Percentiles rank a stretch among this genome's conserved stretches.
Evolutionary conservation across 2,329 filamentous ascomycete genomes (phyloP).

Genomic region (Diaporthe sp.): DNA sequence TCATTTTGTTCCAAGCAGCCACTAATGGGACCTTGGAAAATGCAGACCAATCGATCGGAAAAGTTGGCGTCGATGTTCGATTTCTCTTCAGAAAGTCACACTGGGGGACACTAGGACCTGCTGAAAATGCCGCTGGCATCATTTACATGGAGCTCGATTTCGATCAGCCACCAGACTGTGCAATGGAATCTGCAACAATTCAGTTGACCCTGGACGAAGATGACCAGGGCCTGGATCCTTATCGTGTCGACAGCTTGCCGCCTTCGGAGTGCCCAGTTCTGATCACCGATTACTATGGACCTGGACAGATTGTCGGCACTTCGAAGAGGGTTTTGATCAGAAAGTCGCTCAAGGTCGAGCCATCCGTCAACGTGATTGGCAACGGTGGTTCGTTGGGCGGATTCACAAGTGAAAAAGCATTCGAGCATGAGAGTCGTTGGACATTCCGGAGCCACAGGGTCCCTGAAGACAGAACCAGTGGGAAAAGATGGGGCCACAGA

Average conservation of each 20-base stretch:
- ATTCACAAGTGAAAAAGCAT: constrained; percentile 30
- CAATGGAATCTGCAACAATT: constrained; percentile 39
- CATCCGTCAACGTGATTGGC: background rate
- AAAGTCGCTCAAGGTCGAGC: background rate
- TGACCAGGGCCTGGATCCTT: constrained; percentile 38
- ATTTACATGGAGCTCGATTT: constrained; percentile 44
- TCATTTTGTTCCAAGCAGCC: no score
- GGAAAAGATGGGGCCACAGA: constrained; percentile 36
- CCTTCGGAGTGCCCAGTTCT: background rate
- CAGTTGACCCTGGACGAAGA: constrained; percentile 42
- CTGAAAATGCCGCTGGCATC: constrained; percentile 39
- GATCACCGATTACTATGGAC: constrained; percentile 12
- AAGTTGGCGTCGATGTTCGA: background rate
- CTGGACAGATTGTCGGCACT: background rate
- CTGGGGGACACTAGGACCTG: constrained; percentile 40
- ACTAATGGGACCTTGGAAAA: background rate
- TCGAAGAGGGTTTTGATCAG: background rate
- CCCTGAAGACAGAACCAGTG: background rate
- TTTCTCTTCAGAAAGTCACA: constrained; percentile 37
- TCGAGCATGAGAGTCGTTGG: constrained; percentile 40
- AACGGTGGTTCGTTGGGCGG: background rate
- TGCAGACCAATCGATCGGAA: constrained; percentile 1
- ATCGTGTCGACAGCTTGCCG: background rate
- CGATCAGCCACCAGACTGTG: constrained; percentile 39
- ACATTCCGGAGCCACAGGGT: constrained; percentile 37